These are phyloP conservation scores for Epichloe hybrida DNA, from an alignment of 2,329 filamentous ascomycete species.

Conservation along the genomic window DNA sequence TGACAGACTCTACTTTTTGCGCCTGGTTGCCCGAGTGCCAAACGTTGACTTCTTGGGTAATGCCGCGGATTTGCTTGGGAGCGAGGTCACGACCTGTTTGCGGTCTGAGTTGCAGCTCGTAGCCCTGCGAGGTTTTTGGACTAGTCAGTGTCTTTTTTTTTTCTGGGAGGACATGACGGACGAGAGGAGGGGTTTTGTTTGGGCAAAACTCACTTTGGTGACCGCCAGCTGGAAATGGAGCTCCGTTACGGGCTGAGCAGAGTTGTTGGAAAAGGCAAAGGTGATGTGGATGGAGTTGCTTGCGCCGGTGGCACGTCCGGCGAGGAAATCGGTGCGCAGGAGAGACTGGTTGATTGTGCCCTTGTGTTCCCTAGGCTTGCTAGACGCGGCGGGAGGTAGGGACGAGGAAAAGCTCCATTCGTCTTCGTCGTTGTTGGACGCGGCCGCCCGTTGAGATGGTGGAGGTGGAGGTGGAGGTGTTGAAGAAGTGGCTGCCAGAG, in stretches of 20 bases:
- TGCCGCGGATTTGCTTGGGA: conserved; percentile 58
- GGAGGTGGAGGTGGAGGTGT: conserved; percentile 14
- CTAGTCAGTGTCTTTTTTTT: background rate
- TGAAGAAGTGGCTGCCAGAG: conserved; percentile 22
- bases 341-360: conserved; percentile 55
- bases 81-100: conserved; percentile 68
- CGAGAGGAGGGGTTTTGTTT: too few relatives aligned
- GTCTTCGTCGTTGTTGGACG: conserved; percentile 61
- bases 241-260: conserved; percentile 55
- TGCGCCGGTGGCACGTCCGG: conserved; percentile 42
- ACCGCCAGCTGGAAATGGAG: conserved; percentile 88
- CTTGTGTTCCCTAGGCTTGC: conserved; percentile 47
- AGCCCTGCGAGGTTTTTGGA: conserved; percentile 41
- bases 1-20: conserved; percentile 63
- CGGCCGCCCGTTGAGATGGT: conserved; percentile 13
- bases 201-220: conserved; percentile 52
- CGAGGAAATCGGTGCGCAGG: conserved; percentile 61
- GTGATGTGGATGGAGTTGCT: conserved; percentile 51
- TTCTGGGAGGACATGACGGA: too few relatives aligned
- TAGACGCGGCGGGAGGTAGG: conserved; percentile 46
- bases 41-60: conserved; percentile 70
- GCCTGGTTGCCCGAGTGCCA: conserved; percentile 55
- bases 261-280: conserved; percentile 76
- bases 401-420: conserved; percentile 92
- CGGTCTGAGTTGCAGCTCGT: conserved; percentile 66